phyloP scores from a whole-genome alignment of 768 basidiomycete genomes.

The Leccinellum albellum region DNA sequence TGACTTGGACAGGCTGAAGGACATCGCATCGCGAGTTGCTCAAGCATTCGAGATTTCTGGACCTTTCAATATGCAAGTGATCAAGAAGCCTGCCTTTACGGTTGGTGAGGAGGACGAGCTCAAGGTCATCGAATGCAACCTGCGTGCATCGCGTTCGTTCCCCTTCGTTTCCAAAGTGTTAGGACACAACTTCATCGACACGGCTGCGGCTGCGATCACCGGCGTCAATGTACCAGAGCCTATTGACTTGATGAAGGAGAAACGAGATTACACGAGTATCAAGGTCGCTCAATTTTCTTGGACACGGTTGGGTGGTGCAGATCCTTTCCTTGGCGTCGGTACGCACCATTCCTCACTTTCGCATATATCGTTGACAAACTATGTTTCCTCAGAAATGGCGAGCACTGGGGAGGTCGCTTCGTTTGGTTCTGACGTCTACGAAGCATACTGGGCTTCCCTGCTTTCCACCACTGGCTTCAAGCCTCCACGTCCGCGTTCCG shows the following conservation, averaged over 20 bases:
- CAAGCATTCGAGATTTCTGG: conserved; percentile 94
- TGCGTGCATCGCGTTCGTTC: conserved; percentile 97
- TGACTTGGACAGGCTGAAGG: conserved; percentile 87
- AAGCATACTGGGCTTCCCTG: conserved; percentile 95
- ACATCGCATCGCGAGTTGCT: conserved; percentile 93
- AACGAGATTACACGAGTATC: conserved; percentile 89
- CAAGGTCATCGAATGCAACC: conserved; percentile 98
- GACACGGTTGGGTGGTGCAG: conserved; percentile 93
- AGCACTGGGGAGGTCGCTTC: conserved; percentile 97
- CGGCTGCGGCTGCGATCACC: conserved; percentile 84
- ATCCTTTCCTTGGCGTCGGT: conserved; percentile 96
- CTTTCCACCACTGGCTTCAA: conserved; percentile 96
- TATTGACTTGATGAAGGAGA: conserved; percentile 84
- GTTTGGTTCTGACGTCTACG: conserved; percentile 89
- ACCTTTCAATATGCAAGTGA: conserved; percentile 99
- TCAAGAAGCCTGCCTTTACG: conserved; percentile 64
- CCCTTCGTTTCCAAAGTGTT: conserved; percentile 99
- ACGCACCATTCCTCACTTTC: conserved; percentile 30
- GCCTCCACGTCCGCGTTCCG: conserved; percentile 76
- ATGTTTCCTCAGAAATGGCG: conserved; percentile 73
- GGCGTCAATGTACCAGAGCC: conserved; percentile 86
- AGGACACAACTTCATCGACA: conserved; percentile 95
- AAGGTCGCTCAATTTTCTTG: conserved; percentile 99
- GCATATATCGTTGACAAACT: background rate
- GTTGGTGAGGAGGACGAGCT: conserved; percentile 60